phyloP scores from a whole-genome alignment of 192 early-diverging fungal species.

The Umbelopsis isabellina region DNA sequence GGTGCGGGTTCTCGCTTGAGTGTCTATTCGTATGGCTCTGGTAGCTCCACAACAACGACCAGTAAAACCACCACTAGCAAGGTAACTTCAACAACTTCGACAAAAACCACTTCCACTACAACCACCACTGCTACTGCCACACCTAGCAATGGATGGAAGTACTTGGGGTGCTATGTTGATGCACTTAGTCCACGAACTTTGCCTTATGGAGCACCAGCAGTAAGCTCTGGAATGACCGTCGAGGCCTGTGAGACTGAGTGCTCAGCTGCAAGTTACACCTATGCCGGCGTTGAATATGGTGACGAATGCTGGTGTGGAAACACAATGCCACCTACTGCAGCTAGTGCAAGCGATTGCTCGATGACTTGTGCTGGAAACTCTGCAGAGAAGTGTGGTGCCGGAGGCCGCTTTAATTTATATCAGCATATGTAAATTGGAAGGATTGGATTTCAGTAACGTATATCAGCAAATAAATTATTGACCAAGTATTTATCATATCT shows the following conservation, averaged over 20 bases:
- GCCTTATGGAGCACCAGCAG: neutral
- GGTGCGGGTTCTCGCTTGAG: neutral
- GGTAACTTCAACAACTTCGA: too few species aligned
- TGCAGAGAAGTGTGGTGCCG: conserved; percentile 2
- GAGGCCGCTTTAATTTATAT: neutral
- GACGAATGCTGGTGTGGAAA: conserved; percentile 20
- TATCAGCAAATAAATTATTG: too few species aligned
- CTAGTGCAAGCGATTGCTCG: neutral
- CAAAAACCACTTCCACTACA: neutral
- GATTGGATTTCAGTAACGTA: too few species aligned
- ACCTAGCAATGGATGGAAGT: conserved; percentile 7
- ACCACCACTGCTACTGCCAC: neutral
- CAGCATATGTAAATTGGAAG: neutral
- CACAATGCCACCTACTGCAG: neutral
- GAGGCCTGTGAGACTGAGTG: neutral
- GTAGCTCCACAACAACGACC: neutral
- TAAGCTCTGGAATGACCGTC: neutral
- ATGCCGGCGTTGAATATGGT: conserved; percentile 10
- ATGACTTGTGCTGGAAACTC: conserved; percentile 1
- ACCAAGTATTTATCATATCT: too few species aligned
- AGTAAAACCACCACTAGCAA: neutral
- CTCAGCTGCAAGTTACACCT: neutral
- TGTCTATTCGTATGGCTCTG: neutral
- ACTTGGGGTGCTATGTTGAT: conserved; percentile 17
- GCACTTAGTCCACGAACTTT: conserved; percentile 9